A percentile compares a stretch with the other conserved stretches of the same genome.
Evolutionary conservation across 148 eudicot species (phyloP).

Genomic region (Arbutus unedo): DNA sequence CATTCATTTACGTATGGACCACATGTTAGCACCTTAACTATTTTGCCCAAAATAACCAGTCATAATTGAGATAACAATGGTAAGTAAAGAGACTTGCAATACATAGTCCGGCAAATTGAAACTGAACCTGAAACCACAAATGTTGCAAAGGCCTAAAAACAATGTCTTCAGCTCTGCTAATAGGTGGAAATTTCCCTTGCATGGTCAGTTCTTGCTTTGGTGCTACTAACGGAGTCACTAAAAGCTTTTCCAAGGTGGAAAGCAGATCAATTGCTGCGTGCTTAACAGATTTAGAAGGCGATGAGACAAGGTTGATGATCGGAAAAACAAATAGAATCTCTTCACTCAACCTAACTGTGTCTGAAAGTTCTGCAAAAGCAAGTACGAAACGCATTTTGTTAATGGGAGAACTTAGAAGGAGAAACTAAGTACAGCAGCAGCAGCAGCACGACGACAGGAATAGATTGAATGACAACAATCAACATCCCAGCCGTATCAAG

Average conservation of each 20-base stretch:
- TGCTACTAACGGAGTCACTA: slow-evolving; percentile 25
- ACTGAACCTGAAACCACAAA: slow-evolving; percentile 71
- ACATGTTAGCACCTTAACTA: not conserved
- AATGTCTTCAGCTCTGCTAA: slow-evolving; percentile 54
- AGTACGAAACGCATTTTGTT: not conserved
- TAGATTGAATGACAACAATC: not conserved
- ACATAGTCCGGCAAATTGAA: slow-evolving; percentile 4
- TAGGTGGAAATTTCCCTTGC: slow-evolving; percentile 25
- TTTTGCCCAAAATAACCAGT: not conserved
- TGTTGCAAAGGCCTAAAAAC: slow-evolving; percentile 51
- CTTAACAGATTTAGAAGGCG: slow-evolving; percentile 72
- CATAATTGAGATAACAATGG: not conserved
- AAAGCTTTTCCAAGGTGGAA: slow-evolving; percentile 50
- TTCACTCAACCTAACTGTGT: slow-evolving; percentile 34
- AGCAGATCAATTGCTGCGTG: slow-evolving; percentile 66
- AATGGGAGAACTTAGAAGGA: not conserved
- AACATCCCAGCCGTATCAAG: not conserved
- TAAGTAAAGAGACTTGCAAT: not conserved
- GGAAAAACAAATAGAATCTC: slow-evolving; percentile 65
- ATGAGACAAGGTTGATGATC: slow-evolving; percentile 70
- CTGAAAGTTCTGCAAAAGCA: slow-evolving; percentile 39
- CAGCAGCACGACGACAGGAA: not conserved
- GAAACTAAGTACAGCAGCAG: not conserved
- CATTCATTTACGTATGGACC: not conserved
- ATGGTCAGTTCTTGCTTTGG: slow-evolving; percentile 19